These are phyloP conservation scores for Penstemon eatonii DNA, from an alignment of 257 asterid species.

Conservation along the genomic window DNA sequence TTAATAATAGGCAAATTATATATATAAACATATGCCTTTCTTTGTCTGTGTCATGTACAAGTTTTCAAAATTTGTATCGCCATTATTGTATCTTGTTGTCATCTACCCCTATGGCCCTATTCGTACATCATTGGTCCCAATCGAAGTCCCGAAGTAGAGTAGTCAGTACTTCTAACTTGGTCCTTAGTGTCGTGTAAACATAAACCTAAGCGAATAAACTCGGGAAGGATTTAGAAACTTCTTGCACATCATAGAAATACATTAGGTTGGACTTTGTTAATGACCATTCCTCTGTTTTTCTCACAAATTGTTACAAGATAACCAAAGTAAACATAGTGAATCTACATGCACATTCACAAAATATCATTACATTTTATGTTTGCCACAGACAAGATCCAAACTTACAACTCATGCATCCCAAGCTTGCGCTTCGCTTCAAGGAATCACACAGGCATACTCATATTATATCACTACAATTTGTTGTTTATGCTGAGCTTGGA, in stretches of 20 bases:
- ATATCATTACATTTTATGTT: constrained; percentile 40
- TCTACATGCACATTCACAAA: constrained; percentile 38
- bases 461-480: constrained; percentile 28
- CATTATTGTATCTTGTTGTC: no score
- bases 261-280: neutral
- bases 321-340: constrained; percentile 22
- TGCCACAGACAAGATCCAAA: constrained; percentile 30
- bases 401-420: constrained; percentile 32
- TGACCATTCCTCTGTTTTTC: constrained; percentile 17
- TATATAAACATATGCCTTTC: no score
- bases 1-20: no score
- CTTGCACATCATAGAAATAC: neutral
- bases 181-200: neutral
- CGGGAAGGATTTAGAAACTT: neutral
- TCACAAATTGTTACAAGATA: constrained; percentile 2
- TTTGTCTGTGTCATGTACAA: no score
- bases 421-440: constrained; percentile 59
- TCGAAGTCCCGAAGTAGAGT: no score
- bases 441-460: constrained; percentile 30
- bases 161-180: neutral
- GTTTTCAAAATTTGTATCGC: no score
- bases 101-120: no score
- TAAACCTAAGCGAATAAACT: neutral
- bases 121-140: no score
- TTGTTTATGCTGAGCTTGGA: no score